Evolutionary conservation across 345 rosid species (phyloP), one percentile per base, ranked within the genome.

Genomic region (Boechera retrofracta): DNA sequence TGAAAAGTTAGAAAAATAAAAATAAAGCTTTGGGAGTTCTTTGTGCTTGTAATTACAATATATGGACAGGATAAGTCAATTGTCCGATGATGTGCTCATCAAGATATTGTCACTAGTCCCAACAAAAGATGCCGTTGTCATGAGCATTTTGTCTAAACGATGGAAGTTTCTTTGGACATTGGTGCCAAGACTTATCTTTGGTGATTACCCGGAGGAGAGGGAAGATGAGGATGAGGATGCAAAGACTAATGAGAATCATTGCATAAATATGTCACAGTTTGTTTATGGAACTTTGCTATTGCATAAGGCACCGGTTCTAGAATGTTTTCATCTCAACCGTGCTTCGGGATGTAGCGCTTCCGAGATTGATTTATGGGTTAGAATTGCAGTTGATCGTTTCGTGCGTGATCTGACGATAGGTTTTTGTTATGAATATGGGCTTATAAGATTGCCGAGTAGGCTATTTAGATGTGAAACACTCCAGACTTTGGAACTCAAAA

Each of bases 111-210:
- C 64, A 2, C 55, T 64, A 4, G 2, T 56, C 4, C 44, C 32
- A 15, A 64, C 26, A 1, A 65, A 32, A 53, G 48, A 10, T 11
- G 77, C 51, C 5, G 63, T 65, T 21, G 33, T 33, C 4, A 64
- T 2, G 32, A 65, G 64, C 45, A 13, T 12, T 10, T 18, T 74
- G 72, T 54, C 72, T 2, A 73, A 64, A 73, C 70, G 77, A 28
- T 64, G 63, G 71, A 1, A 4, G 70, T 26, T 52, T 8, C 71
- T 74, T 9, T 65, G 71, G 77, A 72, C 48, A 62, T 8, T 72
- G 61, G 28, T 49, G 38, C 76, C 67, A 71, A 59, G 52, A 60
- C 75, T 71, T 26, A 10, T 0, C 29, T 70, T 70, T 18, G 55
- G 10, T 2, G 52, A 69, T 39, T 10, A 6, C 28, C 16, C 29